Base-by-base conservation (phyloP, 768 basidiomycete genomes). In the Hypsizygus marmoreus region DNA sequence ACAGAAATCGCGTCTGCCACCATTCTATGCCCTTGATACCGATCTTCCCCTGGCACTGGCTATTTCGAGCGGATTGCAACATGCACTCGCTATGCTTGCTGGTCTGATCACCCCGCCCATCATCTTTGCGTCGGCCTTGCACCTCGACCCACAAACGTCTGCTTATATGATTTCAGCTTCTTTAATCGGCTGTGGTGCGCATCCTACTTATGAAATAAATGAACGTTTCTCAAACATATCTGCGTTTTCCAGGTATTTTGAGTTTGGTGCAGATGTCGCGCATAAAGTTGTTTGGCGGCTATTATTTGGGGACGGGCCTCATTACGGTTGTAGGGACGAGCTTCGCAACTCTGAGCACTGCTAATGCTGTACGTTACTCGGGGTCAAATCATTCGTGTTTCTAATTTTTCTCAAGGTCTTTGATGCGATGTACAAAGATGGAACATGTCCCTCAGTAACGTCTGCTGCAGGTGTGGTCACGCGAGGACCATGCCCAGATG, bases 31-130 rank as follows among this genome's bases (percentile, higher is more conserved):
- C 2, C 66, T 91, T 5, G 75, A 91, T 40, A 80, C 77, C 22
- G 81, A 88, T 17, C 69, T 92, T 4, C 91, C 90, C 2, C 73
- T 91, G 23, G 53, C 84, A 4, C 75, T 92, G 13, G 86, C 88
- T 1, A 79, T 91, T 24, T 73, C 85, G 1, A 81, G 80, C 51
- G 90, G 91, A 0, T 68, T 86, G 12, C 85, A 86, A 56, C 88
- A 90, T 58, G 78, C 85, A 1, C 78, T 91, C 8, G 88, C 87
- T 2, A 91, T 91, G 89, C 75, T 90, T 12, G 88, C 86, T 2
- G 88, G 87, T 2, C 70, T 90, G 32, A 89, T 91, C 55, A 88
- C 87, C 0, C 91, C 89, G 0, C 89, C 91, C 1, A 91, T 91
- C 55, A 86, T 90, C 47, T 84, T 91, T 54, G 80, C 86, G 1